Conservation (phyloP, 768 basidiomycete species). For the Suillus subalutaceus region DNA sequence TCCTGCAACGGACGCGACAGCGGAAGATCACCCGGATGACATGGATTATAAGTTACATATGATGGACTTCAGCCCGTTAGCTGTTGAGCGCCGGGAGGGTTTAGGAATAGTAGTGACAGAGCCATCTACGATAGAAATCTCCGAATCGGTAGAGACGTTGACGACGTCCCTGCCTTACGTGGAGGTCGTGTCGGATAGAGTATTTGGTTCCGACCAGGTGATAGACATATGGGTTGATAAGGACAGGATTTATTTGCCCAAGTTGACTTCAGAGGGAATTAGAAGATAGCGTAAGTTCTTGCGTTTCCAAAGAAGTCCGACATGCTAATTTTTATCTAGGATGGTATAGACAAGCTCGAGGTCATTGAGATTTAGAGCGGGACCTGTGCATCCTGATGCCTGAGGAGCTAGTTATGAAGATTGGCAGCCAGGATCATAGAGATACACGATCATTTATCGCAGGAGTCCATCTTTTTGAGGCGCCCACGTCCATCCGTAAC, state of each 20-base stretch:
- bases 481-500: slow-evolving; percentile 67
- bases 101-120: slow-evolving; percentile 6
- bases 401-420: neutral
- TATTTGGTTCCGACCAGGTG: neutral
- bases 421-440: neutral
- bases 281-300: neutral
- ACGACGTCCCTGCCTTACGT: slow-evolving; percentile 12
- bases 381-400: too few species aligned
- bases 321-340: neutral
- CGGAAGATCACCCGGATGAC: neutral
- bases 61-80: slow-evolving; percentile 11
- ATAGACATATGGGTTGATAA: slow-evolving; percentile 4
- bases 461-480: slow-evolving; percentile 45
- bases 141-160: neutral
- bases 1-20: neutral
- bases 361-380: neutral
- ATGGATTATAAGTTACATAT: neutral
- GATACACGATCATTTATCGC: neutral
- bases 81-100: slow-evolving; percentile 3
- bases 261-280: neutral
- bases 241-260: slow-evolving; percentile 4
- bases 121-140: neutral
- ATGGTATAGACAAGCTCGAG: neutral
- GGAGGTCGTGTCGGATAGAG: slow-evolving; percentile 9
- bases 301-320: neutral